Percentiles rank a stretch among this genome's conserved stretches.
Evolutionary conservation across 805 yeast genomes (phyloP).

Genomic region (Starmera quercuum): DNA sequence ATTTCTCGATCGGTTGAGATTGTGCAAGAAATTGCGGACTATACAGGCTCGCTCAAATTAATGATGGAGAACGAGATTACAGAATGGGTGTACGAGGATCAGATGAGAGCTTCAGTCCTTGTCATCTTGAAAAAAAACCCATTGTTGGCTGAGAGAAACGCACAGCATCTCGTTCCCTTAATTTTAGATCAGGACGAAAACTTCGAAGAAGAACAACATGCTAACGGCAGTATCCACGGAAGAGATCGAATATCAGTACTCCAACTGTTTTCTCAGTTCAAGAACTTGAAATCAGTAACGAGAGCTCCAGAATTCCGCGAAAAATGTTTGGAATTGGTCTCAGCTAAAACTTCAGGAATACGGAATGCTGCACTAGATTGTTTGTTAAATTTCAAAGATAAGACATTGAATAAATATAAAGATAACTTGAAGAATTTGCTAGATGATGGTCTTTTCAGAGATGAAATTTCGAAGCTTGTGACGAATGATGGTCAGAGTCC

Average conservation of each 20-base stretch:
- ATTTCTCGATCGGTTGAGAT: conserved; percentile 5
- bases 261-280: conserved; percentile 57
- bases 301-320: conserved; percentile 45
- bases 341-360: conserved; percentile 50
- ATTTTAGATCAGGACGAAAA: conserved; percentile 30
- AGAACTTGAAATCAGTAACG: conserved; percentile 47
- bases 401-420: conserved; percentile 54
- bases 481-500: conserved; percentile 41
- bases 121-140: conserved; percentile 55
- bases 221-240: conserved; percentile 30
- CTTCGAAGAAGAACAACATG: conserved; percentile 9
- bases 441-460: conserved; percentile 80
- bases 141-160: conserved; percentile 58
- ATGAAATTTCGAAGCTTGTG: conserved; percentile 66
- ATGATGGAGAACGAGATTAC: conserved; percentile 9
- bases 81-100: conserved; percentile 6
- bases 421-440: conserved; percentile 68
- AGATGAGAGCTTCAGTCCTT: conserved; percentile 43
- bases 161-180: conserved; percentile 48
- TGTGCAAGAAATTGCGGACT: conserved; percentile 1
- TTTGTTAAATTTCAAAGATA: conserved; percentile 55
- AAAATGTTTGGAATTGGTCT: conserved; percentile 46
- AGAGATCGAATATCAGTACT: conserved; percentile 53
- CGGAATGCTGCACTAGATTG: conserved; percentile 72
- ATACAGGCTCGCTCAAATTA: conserved; percentile 4